Percentiles rank a stretch among this genome's conserved stretches.
Conservation (phyloP, 805 yeast genomes). For the Saturnispora dispora region DNA sequence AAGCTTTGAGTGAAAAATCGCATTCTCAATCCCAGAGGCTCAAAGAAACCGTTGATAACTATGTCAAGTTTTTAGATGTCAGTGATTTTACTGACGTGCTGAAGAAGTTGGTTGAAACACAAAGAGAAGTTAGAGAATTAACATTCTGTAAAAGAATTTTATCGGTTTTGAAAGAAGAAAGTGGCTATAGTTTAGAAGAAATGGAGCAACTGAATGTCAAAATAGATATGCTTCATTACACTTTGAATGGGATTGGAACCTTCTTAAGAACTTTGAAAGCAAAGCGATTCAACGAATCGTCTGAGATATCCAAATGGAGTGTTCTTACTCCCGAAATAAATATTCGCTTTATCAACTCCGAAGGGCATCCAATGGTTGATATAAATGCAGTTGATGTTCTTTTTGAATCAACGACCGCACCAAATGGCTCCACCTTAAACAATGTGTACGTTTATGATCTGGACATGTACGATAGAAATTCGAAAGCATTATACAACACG, state of each 20-base stretch:
- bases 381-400: conserved; percentile 55
- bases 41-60: conserved; percentile 29
- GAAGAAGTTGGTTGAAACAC: conserved; percentile 15
- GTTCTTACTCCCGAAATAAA: conserved; percentile 61
- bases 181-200: conserved; percentile 6
- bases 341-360: conserved; percentile 56
- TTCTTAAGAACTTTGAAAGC: conserved; percentile 24
- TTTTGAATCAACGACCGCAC: conserved; percentile 51
- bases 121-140: conserved; percentile 18
- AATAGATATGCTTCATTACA: conserved; percentile 20
- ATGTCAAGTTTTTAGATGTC: conserved; percentile 22
- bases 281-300: conserved; percentile 24
- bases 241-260: conserved; percentile 21
- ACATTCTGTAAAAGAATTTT: conserved; percentile 18
- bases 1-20: conserved; percentile 33
- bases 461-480: conserved; percentile 62
- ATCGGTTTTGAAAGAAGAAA: conserved; percentile 2
- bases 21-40: conserved; percentile 32
- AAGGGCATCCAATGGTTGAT: conserved; percentile 61
- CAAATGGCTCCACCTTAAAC: conserved; percentile 64
- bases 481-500: conserved; percentile 56
- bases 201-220: conserved; percentile 19
- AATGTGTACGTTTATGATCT: conserved; percentile 53
- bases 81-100: conserved; percentile 20
- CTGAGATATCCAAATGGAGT: conserved; percentile 43